Percentiles rank a stretch among this genome's conserved stretches.
Conservation (phyloP, 2,329 filamentous ascomycete species). For the Ophiosphaerella narmari region DNA sequence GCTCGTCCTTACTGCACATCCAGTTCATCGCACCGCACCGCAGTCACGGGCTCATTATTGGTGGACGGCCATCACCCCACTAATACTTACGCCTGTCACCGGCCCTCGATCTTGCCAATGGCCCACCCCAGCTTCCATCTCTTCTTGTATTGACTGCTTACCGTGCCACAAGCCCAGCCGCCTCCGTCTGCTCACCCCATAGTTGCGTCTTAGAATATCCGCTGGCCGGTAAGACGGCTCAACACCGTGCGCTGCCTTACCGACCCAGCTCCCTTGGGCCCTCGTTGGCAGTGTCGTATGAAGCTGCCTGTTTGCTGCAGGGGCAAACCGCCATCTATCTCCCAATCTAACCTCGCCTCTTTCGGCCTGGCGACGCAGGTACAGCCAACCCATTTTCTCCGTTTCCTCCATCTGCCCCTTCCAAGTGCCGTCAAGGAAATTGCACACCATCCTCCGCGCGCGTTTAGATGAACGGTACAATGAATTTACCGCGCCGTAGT, state of each 20-base stretch:
- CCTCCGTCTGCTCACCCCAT: too few relatives aligned
- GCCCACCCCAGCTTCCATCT: too few relatives aligned
- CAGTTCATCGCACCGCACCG: too few relatives aligned
- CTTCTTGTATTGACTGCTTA: too few relatives aligned
- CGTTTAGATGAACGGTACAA: conserved; percentile 5
- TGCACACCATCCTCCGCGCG: not conserved
- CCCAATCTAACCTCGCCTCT: conserved; percentile 9
- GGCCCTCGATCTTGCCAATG: too few relatives aligned
- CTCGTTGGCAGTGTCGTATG: conserved; percentile 1
- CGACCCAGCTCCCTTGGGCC: conserved; percentile 6
- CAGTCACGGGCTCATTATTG: too few relatives aligned
- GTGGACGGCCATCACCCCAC: too few relatives aligned
- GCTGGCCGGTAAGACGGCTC: not conserved
- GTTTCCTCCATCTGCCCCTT: not conserved
- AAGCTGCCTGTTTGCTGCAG: conserved; percentile 11
- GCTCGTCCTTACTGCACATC: too few relatives aligned
- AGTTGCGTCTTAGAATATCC: too few relatives aligned
- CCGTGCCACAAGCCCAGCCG: too few relatives aligned
- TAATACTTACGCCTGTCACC: too few relatives aligned
- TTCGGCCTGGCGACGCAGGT: conserved; percentile 17
- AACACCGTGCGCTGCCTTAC: conserved; percentile 9
- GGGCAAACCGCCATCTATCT: conserved; percentile 3
- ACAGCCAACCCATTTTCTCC: conserved; percentile 8
- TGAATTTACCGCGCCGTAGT: conserved; percentile 9
- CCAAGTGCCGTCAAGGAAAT: not conserved